phyloP scores from a whole-genome alignment of 306 rosid genomes.

The Lathyrus tuberosus region DNA sequence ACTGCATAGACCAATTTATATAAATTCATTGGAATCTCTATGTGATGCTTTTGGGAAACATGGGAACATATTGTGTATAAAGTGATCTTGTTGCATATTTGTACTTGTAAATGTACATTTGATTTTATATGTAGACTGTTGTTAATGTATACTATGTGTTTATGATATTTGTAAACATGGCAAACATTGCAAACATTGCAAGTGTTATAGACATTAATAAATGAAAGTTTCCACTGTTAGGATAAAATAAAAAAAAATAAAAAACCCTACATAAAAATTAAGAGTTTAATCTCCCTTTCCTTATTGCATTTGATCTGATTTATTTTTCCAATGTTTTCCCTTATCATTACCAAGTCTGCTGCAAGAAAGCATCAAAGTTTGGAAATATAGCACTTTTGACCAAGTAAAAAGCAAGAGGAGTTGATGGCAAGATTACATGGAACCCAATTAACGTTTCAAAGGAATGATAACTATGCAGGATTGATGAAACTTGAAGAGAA shows the following conservation, averaged over 20 bases:
- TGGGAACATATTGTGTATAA: conserved; percentile 18
- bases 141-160: neutral
- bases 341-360: too few relatives aligned
- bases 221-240: neutral
- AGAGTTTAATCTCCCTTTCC: neutral
- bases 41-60: conserved; percentile 1
- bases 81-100: neutral
- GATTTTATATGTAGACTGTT: neutral
- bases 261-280: neutral
- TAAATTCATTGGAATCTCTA: neutral
- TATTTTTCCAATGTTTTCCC: too few relatives aligned
- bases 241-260: too few relatives aligned
- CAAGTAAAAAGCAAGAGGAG: too few relatives aligned
- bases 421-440: too few relatives aligned
- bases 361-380: too few relatives aligned
- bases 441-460: too few relatives aligned
- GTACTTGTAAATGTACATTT: conserved; percentile 5
- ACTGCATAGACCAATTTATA: neutral
- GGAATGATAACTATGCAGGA: too few relatives aligned
- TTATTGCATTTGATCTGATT: neutral
- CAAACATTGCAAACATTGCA: neutral
- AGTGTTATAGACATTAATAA: neutral
- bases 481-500: too few relatives aligned
- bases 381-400: too few relatives aligned
- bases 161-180: neutral